Evolutionary conservation across 2,329 filamentous ascomycete species (phyloP), one percentile per base, ranked within the genome.

Genomic region (Aureobasidium sp.): DNA sequence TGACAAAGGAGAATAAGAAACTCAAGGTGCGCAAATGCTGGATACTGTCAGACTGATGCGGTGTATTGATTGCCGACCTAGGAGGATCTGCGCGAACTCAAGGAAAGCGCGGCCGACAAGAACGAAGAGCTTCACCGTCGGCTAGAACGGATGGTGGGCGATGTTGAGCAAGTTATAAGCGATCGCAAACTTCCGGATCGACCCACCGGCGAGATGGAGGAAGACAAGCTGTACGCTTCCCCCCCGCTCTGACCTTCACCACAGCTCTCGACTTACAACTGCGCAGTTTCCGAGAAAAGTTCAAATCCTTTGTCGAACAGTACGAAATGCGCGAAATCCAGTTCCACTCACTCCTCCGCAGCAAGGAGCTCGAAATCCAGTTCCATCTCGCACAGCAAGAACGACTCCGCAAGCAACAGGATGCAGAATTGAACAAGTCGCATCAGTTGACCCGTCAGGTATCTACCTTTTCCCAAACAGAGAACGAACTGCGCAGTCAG

Each of bases 1-100:
- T 99, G 60, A 94, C 95, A 63, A 89, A 93, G 68, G 94, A 99
- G 71, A 99, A 99, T 74, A 97, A 97, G 75, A 95, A 95, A 76
- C 85, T 99, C 65, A 97, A 97, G 87, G 90, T 94, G 74, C 67
- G 77, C 61, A 50, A 35, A 3, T 58, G 50, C 47, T 57, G 35
- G 35, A 61, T 51, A 57, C 65, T 66, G 62, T 35, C 19, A 29
- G 27, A 9, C 13, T 57, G 37, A 35, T 21, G 31, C 67, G 59
- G 51, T 54, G n/a, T 61, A 43, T 60, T 57, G 58, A 61, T 51
- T 45, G 29, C 64, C 58, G 71, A 90, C 87, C 33, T 89, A 91
- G 75, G 94, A 99, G 74, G 95, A 96, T 74, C 69, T 77, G 57
- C 93, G 95, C 70, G 90, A 90, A 57, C 81, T 96, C 29, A 88